A percentile compares a stretch with the other conserved stretches of the same genome.
Conservation (phyloP, 1,284 basidiomycete species). For the Polyporus tsugae region DNA sequence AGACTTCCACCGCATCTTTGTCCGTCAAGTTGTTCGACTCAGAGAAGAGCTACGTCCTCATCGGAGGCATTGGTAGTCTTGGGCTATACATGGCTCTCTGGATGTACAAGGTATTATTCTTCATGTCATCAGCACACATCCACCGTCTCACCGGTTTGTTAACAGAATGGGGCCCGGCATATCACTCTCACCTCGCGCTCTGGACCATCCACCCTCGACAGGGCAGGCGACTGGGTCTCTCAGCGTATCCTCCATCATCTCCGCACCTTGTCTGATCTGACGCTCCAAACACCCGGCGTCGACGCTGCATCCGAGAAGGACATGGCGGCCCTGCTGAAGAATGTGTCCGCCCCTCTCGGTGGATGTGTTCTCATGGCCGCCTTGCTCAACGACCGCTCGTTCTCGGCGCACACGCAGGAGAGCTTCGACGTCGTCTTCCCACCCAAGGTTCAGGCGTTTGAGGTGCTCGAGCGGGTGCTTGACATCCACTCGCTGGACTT, state of each 20-base stretch:
- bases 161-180: constrained; percentile 47
- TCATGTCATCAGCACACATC: background rate
- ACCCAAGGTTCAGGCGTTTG: constrained; percentile 44
- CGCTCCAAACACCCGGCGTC: constrained; percentile 39
- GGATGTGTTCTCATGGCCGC: constrained; percentile 49
- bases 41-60: constrained; percentile 31
- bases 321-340: constrained; percentile 35
- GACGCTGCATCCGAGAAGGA: constrained; percentile 40
- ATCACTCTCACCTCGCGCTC: constrained; percentile 50
- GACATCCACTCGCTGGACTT: constrained; percentile 45
- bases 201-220: constrained; percentile 38
- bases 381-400: constrained; percentile 44
- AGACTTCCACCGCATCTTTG: background rate
- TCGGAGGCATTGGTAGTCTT: constrained; percentile 33
- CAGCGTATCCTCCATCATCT: constrained; percentile 44
- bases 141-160: background rate
- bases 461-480: constrained; percentile 35
- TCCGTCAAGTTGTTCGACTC: constrained; percentile 13
- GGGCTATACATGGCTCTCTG: constrained; percentile 47
- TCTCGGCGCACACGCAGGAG: constrained; percentile 42
- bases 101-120: constrained; percentile 47
- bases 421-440: constrained; percentile 41
- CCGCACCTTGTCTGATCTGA: constrained; percentile 39
- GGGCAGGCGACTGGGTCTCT: constrained; percentile 35
- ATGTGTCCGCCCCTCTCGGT: constrained; percentile 39